Evolutionary conservation across 352 stramenopile species (phyloP).

Genomic region (Pythium oligandrum): DNA sequence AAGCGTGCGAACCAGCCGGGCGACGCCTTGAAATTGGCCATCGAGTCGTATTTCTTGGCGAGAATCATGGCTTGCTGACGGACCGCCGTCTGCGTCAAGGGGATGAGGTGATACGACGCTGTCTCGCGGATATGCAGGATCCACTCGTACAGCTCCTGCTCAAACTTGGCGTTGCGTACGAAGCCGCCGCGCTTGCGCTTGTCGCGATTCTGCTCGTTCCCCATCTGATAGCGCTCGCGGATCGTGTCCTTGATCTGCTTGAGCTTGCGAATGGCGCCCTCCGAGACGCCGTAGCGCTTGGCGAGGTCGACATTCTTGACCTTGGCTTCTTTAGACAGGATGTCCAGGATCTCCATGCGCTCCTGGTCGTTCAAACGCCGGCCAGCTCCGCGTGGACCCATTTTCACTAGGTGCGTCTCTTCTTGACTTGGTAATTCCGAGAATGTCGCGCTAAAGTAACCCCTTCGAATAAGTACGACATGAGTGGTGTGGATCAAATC

Average conservation of each 20-base stretch:
- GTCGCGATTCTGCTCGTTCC: conserved; percentile 83
- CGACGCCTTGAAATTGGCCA: conserved; percentile 83
- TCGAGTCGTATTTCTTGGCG: conserved; percentile 80
- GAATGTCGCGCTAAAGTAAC: neutral
- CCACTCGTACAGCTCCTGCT: conserved; percentile 84
- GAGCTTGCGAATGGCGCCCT: conserved; percentile 84
- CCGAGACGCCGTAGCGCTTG: conserved; percentile 82
- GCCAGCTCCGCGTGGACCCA: conserved; percentile 71
- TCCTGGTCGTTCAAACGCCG: conserved; percentile 85
- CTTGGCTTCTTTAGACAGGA: conserved; percentile 71
- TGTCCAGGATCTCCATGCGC: conserved; percentile 87
- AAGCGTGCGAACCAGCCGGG: conserved; percentile 86
- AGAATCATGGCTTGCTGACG: conserved; percentile 80
- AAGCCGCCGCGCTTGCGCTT: conserved; percentile 84
- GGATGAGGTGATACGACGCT: conserved; percentile 78
- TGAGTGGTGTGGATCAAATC: conserved; percentile 10
- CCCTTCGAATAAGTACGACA: conserved; percentile 28
- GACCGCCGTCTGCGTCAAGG: conserved; percentile 79
- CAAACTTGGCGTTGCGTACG: conserved; percentile 77
- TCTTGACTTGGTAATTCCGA: neutral
- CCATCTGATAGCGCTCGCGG: conserved; percentile 74
- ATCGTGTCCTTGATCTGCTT: conserved; percentile 87
- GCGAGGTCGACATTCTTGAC: conserved; percentile 85
- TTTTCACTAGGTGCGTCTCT: conserved; percentile 13
- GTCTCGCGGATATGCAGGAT: conserved; percentile 80